These are phyloP conservation scores for Cladosporium velox DNA, from an alignment of 2,329 filamentous ascomycete genomes.

Conservation along the genomic window DNA sequence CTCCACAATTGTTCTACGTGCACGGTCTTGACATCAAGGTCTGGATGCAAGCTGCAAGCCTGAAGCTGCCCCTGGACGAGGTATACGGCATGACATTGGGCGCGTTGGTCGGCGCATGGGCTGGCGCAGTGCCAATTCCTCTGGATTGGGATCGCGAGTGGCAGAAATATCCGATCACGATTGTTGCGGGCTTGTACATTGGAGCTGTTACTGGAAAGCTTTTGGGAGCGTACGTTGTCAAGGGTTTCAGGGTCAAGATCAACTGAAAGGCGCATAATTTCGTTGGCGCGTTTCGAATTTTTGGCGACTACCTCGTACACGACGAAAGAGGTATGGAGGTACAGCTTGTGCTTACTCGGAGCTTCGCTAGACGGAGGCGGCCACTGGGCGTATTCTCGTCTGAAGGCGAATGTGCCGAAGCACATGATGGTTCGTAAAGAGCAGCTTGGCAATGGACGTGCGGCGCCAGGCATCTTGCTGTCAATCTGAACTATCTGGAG, in stretches of 20 bases:
- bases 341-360: not conserved
- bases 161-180: conserved; percentile 96
- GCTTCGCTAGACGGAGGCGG: not conserved
- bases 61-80: conserved; percentile 75
- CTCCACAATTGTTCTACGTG: conserved; percentile 80
- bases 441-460: not conserved
- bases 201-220: conserved; percentile 74
- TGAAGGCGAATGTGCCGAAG: not conserved
- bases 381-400: not conserved
- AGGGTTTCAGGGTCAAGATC: conserved; percentile 49
- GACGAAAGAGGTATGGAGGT: not conserved
- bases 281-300: not conserved
- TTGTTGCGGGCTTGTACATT: conserved; percentile 77
- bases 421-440: not conserved
- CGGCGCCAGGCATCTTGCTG: not conserved
- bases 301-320: too few species aligned
- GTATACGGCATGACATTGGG: conserved; percentile 82
- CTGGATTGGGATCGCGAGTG: conserved; percentile 98
- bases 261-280: conserved; percentile 30
- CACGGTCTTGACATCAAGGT: conserved; percentile 73
- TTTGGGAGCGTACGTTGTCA: conserved; percentile 54
- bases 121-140: conserved; percentile 92
- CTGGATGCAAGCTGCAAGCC: conserved; percentile 70
- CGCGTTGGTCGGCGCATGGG: conserved; percentile 78
- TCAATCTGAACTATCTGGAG: not conserved